Percentiles rank a stretch among this genome's conserved stretches.
Evolutionary conservation across 306 rosid species (phyloP).

Genomic region (Prinsepia uniflora): DNA sequence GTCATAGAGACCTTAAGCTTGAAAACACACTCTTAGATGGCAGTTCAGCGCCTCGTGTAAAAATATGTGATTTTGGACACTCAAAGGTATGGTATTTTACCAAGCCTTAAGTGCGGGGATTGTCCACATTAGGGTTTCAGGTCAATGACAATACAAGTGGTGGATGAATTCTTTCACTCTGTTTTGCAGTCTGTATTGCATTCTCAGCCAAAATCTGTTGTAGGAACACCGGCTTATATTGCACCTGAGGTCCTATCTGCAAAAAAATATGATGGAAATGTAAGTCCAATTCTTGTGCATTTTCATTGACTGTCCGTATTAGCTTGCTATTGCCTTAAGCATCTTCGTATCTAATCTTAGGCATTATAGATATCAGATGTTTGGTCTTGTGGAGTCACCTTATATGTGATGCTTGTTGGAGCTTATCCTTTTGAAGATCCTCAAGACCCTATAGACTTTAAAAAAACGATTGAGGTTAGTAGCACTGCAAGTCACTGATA

Average conservation of each 20-base stretch:
- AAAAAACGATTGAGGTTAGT: slow-evolving; percentile 55
- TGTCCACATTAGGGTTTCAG: neutral
- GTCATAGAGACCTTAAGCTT: slow-evolving; percentile 91
- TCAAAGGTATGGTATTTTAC: slow-evolving; percentile 73
- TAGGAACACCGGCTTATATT: slow-evolving; percentile 88
- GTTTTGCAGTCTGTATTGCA: slow-evolving; percentile 56
- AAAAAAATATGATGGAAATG: slow-evolving; percentile 81
- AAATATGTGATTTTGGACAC: slow-evolving; percentile 85
- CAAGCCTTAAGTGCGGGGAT: neutral
- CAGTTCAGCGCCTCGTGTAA: slow-evolving; percentile 67
- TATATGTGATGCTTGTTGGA: slow-evolving; percentile 78
- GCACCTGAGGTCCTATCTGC: slow-evolving; percentile 77
- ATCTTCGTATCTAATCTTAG: neutral
- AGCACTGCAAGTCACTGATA: neutral
- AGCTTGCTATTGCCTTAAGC: neutral
- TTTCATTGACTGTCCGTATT: slow-evolving; percentile 9
- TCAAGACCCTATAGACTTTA: slow-evolving; percentile 64
- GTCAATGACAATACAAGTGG: slow-evolving; percentile 20
- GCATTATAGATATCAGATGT: slow-evolving; percentile 73
- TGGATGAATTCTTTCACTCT: slow-evolving; percentile 16
- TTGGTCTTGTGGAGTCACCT: slow-evolving; percentile 91
- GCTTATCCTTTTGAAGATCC: slow-evolving; percentile 85
- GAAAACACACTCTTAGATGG: slow-evolving; percentile 82
- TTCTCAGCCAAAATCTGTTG: slow-evolving; percentile 82
- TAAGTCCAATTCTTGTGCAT: slow-evolving; percentile 23